phyloP scores from a whole-genome alignment of 2,329 filamentous ascomycete species.

The Xylaria sp. region DNA sequence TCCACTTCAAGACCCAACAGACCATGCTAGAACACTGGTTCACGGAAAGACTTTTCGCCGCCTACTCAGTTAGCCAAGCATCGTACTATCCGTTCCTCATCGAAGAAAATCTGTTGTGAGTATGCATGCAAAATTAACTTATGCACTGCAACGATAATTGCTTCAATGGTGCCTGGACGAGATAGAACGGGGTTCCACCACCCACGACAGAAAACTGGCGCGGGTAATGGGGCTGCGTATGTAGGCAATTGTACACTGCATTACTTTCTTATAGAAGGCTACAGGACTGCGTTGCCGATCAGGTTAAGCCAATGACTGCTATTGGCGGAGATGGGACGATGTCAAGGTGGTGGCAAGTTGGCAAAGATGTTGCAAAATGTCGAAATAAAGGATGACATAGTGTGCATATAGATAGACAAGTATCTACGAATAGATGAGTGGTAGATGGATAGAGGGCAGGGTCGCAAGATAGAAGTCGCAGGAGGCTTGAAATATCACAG shows the following conservation, averaged over 20 bases:
- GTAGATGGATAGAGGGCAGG: not conserved
- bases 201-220: not conserved
- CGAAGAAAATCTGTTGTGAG: not conserved
- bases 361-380: slow-evolving; percentile 8
- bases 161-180: not conserved
- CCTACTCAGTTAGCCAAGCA: slow-evolving; percentile 24
- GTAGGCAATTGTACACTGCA: not conserved
- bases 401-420: not conserved
- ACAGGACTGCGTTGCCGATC: slow-evolving; percentile 13
- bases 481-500: not conserved
- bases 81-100: slow-evolving; percentile 12
- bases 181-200: not conserved
- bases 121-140: slow-evolving; percentile 8
- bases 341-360: not conserved
- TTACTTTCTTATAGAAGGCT: not conserved
- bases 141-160: slow-evolving; percentile 26
- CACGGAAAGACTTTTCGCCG: slow-evolving; percentile 40
- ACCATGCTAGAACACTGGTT: slow-evolving; percentile 50
- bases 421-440: not conserved
- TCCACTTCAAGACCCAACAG: too few relatives aligned
- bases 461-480: not conserved
- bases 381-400: slow-evolving; percentile 7
- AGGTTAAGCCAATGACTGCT: not conserved
- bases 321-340: slow-evolving; percentile 9
- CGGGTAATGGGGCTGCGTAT: not conserved